Percentiles rank a stretch among this genome's conserved stretches.
Evolutionary conservation across 2,329 filamentous ascomycete species (phyloP).

Genomic region (Cercospora beticola): DNA sequence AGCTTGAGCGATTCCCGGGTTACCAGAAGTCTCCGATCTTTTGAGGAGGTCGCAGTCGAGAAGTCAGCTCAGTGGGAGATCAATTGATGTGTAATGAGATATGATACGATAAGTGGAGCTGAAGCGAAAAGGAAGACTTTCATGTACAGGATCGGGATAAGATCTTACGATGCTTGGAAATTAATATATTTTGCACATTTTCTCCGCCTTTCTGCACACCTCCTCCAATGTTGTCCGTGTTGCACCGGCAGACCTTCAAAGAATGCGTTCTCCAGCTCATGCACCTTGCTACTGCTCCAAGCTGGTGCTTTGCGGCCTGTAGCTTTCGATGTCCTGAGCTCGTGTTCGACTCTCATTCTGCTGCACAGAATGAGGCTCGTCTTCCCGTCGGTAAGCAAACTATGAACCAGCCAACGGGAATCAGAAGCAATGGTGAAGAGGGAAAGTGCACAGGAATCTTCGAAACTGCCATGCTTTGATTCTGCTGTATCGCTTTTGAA

Average conservation of each 20-base stretch:
- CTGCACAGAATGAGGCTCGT: no score
- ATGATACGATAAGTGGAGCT: background rate
- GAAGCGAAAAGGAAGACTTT: background rate
- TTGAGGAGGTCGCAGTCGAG: background rate
- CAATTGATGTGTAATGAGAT: background rate
- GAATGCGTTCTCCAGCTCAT: no score
- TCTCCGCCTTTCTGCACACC: background rate
- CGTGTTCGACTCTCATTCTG: no score
- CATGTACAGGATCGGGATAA: background rate
- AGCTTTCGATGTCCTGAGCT: no score
- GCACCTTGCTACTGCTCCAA: no score
- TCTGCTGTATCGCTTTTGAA: background rate
- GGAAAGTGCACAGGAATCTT: no score
- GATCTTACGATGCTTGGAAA: background rate
- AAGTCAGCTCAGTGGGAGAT: background rate
- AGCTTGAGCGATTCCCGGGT: conserved; percentile 33
- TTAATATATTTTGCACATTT: background rate
- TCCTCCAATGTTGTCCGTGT: no score
- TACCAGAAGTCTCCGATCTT: conserved; percentile 22
- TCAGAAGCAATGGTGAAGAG: no score
- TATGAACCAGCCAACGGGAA: no score
- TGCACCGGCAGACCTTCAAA: no score
- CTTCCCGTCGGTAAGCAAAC: no score
- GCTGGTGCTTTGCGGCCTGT: no score
- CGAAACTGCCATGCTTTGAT: background rate